Base-by-base conservation (phyloP, 331 rosid genomes). In the Malus hybrid region DNA sequence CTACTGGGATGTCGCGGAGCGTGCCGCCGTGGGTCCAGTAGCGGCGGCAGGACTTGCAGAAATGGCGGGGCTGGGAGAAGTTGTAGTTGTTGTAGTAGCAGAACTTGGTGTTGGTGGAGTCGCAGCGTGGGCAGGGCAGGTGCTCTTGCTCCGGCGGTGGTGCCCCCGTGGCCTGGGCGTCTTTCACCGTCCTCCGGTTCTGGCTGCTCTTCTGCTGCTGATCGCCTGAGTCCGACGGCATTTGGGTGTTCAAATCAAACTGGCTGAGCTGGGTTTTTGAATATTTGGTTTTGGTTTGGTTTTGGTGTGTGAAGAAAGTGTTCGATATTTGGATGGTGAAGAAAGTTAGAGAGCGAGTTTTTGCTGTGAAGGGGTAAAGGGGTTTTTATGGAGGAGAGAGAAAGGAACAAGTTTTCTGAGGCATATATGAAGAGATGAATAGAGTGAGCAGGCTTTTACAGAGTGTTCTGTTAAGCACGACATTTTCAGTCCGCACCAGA, bases 21-120 rank as follows among this genome's bases (percentile, higher is more conserved):
- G 98, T 91, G 5, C 98, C 98, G 0, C 97, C 96, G 34, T 91
- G 96, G 4, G 98, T 93, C 98, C 98, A 93, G 82, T 93, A 93
- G 28, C 97, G 96, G 22, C 98, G 97, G 80, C 98, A 93, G 46
- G 94, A 72, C 82, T 93, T 93, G 86, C 98, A 93, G 83, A 93
- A 93, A 64, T 93, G 96, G 55, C 98, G 97, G 0, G 98, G 96
- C 86, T 93, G 98, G 24, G 98, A 93, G 91, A 83, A 89, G 82
- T 93, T 93, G 75, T 93, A 93, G 91, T 91, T 93, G 80, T 93
- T 93, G 76, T 93, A 93, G 87, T 93, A 93, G 39, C 97, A 93
- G 82, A 93, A 93, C 86, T 93, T 93, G 64, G 97, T 93, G 84
- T 93, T 91, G 58, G 89, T 86, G 22, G 98, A 93, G 75, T 93